Conservation (phyloP, 768 basidiomycete genomes). For the Clitopilus passeckerianus region DNA sequence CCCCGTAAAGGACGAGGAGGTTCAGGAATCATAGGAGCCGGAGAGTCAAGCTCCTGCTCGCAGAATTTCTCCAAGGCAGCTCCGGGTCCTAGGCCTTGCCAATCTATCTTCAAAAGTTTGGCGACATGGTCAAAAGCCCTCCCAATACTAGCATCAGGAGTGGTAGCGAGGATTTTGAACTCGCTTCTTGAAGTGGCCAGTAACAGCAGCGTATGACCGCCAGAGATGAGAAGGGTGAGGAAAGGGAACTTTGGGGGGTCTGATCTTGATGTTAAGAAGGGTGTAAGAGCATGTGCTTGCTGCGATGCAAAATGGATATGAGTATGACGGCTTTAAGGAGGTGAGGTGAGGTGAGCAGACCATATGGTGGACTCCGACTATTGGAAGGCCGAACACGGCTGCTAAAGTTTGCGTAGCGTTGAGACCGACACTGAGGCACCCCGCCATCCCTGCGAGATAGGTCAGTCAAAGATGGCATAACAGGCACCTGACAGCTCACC, state of each 20-base stretch:
- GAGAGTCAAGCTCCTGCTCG: conserved; percentile 23
- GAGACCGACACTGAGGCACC: conserved; percentile 74
- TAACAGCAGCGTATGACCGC: conserved; percentile 90
- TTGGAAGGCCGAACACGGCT: conserved; percentile 67
- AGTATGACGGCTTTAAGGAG: neutral
- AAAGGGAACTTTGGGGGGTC: conserved; percentile 71
- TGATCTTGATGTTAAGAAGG: conserved; percentile 56
- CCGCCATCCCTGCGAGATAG: conserved; percentile 57
- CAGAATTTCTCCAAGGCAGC: conserved; percentile 79
- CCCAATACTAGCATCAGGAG: conserved; percentile 72
- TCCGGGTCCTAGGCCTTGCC: conserved; percentile 63
- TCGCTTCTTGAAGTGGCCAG: conserved; percentile 54
- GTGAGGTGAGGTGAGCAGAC: conserved; percentile 32
- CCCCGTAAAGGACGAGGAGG: conserved; percentile 48
- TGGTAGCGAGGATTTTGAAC: conserved; percentile 72
- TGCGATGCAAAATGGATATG: conserved; percentile 19
- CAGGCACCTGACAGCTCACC: conserved; percentile 31
- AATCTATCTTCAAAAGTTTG: conserved; percentile 60
- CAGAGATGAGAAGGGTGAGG: conserved; percentile 83
- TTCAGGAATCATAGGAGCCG: conserved; percentile 25
- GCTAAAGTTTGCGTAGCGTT: conserved; percentile 87
- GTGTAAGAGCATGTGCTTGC: conserved; percentile 93
- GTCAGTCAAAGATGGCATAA: neutral
- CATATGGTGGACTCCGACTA: conserved; percentile 96
- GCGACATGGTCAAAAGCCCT: conserved; percentile 83